These are phyloP conservation scores for Fusarium secorum DNA, from an alignment of 2,329 filamentous ascomycete genomes.

Conservation along the genomic window DNA sequence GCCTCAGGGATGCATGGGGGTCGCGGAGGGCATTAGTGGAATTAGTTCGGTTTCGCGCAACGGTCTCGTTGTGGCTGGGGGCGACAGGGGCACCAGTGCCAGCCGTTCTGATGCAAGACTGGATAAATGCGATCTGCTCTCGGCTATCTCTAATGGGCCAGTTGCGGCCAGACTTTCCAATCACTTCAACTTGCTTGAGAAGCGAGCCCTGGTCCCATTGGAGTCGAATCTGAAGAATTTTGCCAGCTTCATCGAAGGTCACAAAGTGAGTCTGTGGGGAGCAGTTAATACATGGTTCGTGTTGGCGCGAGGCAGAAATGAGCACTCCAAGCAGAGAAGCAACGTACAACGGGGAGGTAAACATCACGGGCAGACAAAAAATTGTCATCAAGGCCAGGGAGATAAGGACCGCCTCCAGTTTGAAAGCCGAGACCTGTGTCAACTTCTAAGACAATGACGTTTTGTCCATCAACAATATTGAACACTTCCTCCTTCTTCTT, in stretches of 20 bases:
- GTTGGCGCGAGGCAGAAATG: background rate
- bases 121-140: conserved; percentile 83
- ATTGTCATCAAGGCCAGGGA: conserved; percentile 92
- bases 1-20: conserved; percentile 74
- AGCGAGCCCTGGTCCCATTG: conserved; percentile 96
- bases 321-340: background rate
- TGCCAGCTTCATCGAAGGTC: conserved; percentile 76
- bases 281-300: conserved; percentile 15
- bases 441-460: conserved; percentile 80
- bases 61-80: conserved; percentile 48
- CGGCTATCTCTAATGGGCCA: conserved; percentile 93
- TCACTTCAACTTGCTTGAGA: conserved; percentile 91
- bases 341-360: conserved; percentile 79
- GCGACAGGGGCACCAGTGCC: conserved; percentile 47
- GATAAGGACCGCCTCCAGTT: conserved; percentile 81
- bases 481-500: conserved; percentile 84
- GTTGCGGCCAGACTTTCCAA: conserved; percentile 87
- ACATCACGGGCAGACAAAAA: conserved; percentile 86
- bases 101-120: conserved; percentile 63
- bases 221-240: conserved; percentile 86
- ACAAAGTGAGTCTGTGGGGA: conserved; percentile 80
- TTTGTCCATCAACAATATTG: conserved; percentile 73
- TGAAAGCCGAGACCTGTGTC: conserved; percentile 86
- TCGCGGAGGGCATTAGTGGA: conserved; percentile 66
- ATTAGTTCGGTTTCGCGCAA: conserved; percentile 58